phyloP scores from a whole-genome alignment of 257 asterid species.

The Nicotiana paniculata region DNA sequence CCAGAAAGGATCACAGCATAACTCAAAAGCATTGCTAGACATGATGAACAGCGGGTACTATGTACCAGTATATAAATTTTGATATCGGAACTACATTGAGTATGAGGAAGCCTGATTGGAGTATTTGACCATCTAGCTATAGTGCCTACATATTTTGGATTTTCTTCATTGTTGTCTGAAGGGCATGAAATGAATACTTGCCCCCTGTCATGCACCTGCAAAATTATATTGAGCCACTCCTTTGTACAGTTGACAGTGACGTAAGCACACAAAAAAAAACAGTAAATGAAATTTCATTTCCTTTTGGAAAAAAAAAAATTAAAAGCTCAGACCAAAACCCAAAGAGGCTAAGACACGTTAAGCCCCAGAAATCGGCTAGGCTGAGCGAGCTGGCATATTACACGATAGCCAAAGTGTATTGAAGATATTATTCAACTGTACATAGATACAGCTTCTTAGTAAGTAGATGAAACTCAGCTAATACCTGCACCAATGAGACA shows the following conservation, averaged over 20 bases:
- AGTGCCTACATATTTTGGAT: slow-evolving; percentile 62
- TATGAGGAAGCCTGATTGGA: slow-evolving; percentile 54
- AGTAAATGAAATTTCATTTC: neutral
- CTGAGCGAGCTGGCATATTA: neutral
- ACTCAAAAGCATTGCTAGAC: neutral
- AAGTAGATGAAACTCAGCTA: neutral
- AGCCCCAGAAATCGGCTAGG: neutral
- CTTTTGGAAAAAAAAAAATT: neutral
- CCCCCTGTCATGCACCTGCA: slow-evolving; percentile 95
- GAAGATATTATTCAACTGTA: neutral
- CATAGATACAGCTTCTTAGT: neutral
- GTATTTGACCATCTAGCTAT: slow-evolving; percentile 66
- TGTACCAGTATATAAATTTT: slow-evolving; percentile 68
- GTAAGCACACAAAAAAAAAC: neutral
- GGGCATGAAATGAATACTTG: slow-evolving; percentile 84
- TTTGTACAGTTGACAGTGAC: neutral
- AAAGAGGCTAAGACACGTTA: neutral
- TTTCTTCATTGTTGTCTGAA: slow-evolving; percentile 34
- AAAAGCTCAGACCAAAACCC: neutral
- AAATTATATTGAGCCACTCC: neutral
- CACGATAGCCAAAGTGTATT: neutral
- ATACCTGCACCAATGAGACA: neutral
- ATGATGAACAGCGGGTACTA: slow-evolving; percentile 4
- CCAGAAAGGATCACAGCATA: neutral
- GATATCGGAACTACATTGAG: slow-evolving; percentile 39